phyloP scores from a whole-genome alignment of 2,329 filamentous ascomycete genomes.

The Calycina marina region DNA sequence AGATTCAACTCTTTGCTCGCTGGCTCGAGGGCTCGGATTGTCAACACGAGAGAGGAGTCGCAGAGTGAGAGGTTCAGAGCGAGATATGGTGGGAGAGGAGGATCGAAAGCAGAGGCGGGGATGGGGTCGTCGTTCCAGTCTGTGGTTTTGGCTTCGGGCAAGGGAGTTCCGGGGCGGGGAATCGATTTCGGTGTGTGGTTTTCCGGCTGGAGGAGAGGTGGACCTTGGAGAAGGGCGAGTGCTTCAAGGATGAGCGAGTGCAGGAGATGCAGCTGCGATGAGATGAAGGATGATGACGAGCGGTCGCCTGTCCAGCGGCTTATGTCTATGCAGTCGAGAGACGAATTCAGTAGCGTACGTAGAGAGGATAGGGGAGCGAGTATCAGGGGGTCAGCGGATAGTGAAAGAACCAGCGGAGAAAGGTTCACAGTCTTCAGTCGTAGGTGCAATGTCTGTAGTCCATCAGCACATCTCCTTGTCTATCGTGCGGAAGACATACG shows the following conservation, averaged over 20 bases:
- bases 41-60: slow-evolving; percentile 55
- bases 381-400: slow-evolving; percentile 31
- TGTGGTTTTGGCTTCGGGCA: slow-evolving; percentile 12
- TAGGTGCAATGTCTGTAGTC: background rate
- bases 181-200: slow-evolving; percentile 3
- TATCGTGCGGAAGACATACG: no score
- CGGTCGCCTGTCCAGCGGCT: slow-evolving; percentile 58
- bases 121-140: slow-evolving; percentile 20
- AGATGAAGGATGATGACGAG: slow-evolving; percentile 35
- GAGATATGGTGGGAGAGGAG: slow-evolving; percentile 49
- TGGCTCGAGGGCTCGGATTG: slow-evolving; percentile 55
- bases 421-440: slow-evolving; percentile 53
- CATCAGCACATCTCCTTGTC: no score
- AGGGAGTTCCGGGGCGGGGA: slow-evolving; percentile 6
- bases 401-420: slow-evolving; percentile 23
- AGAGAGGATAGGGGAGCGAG: slow-evolving; percentile 59
- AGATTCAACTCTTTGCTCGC: slow-evolving; percentile 44
- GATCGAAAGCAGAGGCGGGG: slow-evolving; percentile 36
- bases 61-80: slow-evolving; percentile 59
- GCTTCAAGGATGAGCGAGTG: slow-evolving; percentile 39
- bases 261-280: slow-evolving; percentile 40
- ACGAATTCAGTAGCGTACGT: slow-evolving; percentile 65
- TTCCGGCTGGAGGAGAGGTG: slow-evolving; percentile 17
- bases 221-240: slow-evolving; percentile 39
- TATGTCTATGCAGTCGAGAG: slow-evolving; percentile 69